Conservation (phyloP, 2,329 filamentous ascomycete genomes). For the Fusarium sp. region DNA sequence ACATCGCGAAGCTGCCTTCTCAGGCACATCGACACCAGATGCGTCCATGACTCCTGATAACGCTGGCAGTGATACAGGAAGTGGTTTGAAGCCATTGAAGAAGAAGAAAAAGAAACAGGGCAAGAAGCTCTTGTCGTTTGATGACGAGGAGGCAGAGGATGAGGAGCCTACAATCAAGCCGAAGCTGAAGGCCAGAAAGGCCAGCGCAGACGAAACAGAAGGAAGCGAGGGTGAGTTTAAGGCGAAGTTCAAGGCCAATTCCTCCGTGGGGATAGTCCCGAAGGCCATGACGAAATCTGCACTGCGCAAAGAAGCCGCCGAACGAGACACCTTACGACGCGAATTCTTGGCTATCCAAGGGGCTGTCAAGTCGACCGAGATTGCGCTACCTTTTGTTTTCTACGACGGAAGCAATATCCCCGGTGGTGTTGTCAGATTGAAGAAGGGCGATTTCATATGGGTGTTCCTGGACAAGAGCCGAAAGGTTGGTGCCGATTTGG, state of each 20-base stretch:
- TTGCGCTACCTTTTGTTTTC: constrained; percentile 94
- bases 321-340: constrained; percentile 80
- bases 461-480: constrained; percentile 91
- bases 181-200: constrained; percentile 53
- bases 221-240: constrained; percentile 36
- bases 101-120: constrained; percentile 60
- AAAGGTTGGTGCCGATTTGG: constrained; percentile 87
- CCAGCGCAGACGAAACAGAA: constrained; percentile 52
- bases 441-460: constrained; percentile 95
- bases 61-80: constrained; percentile 52
- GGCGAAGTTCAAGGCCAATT: constrained; percentile 71
- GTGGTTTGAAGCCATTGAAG: constrained; percentile 41
- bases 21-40: constrained; percentile 61
- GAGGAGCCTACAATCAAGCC: constrained; percentile 54
- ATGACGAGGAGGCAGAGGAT: constrained; percentile 74
- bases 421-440: constrained; percentile 84
- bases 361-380: constrained; percentile 87
- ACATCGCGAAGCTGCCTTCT: constrained; percentile 71
- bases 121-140: constrained; percentile 72
- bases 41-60: constrained; percentile 63
- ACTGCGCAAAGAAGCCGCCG: constrained; percentile 80
- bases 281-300: constrained; percentile 79
- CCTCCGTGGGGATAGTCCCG: constrained; percentile 72
- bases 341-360: constrained; percentile 90
- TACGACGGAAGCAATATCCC: constrained; percentile 94